These are phyloP conservation scores for Mycena maculata DNA, from an alignment of 768 basidiomycete genomes.

Conservation along the genomic window DNA sequence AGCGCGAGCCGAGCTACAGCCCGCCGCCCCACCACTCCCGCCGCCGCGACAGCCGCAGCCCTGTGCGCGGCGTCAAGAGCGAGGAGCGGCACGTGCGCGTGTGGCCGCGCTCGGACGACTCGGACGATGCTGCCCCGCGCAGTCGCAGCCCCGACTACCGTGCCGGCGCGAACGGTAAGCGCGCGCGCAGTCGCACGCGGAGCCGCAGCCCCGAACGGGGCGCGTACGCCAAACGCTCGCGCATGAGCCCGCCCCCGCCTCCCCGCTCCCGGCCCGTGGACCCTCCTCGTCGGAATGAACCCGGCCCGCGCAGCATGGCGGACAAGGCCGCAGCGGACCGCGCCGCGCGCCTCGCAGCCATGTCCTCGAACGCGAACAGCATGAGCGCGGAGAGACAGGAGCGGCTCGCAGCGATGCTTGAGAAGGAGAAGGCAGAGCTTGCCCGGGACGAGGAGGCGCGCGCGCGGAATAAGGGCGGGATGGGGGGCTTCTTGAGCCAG, in stretches of 20 bases:
- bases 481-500: constrained; percentile 82
- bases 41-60: constrained; percentile 38
- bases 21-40: constrained; percentile 48
- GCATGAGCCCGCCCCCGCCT: constrained; percentile 58
- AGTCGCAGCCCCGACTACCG: constrained; percentile 33
- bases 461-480: constrained; percentile 79
- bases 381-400: constrained; percentile 78
- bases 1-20: constrained; percentile 39
- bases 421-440: constrained; percentile 82
- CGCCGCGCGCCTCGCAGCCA: constrained; percentile 89
- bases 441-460: constrained; percentile 78
- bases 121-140: constrained; percentile 50
- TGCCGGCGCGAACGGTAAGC: constrained; percentile 49
- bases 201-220: constrained; percentile 50
- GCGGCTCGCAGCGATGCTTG: constrained; percentile 73
- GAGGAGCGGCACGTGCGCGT: constrained; percentile 49
- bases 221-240: constrained; percentile 60
- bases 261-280: constrained; percentile 33
- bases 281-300: constrained; percentile 17
- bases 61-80: constrained; percentile 19
- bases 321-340: constrained; percentile 62
- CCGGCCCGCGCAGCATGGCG: constrained; percentile 32
- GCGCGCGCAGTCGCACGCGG: constrained; percentile 53
- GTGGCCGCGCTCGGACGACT: constrained; percentile 66
- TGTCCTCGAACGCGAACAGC: constrained; percentile 79